Base-by-base conservation (phyloP, 78 protist species). In the Isochrysis galbana region DNA sequence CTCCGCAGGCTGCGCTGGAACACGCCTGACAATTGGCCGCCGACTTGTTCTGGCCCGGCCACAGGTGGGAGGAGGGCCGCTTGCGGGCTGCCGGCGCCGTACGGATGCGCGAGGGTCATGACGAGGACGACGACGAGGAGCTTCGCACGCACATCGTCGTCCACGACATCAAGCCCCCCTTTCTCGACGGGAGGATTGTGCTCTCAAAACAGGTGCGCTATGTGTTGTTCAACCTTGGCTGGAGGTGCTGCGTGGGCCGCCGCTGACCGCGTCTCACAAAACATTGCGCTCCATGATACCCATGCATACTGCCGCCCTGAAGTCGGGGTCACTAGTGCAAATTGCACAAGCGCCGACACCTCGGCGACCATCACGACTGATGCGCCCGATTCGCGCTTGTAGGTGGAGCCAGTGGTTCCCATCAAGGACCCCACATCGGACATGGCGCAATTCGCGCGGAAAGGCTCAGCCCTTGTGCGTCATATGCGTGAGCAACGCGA, bases 391-490 rank as follows among this genome's bases (percentile, higher is more conserved):
- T n/a, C n/a, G n/a, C n/a, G 97, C 0, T 93, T 86, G 93, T 97
- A 95, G 93, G 93, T 78, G 45, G 93, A 93, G 25, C 96, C 96
- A 0, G 96, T 97, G 32, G 48, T 91, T 45, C 96, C 98, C 0
- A 98, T 99, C 41, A 67, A 70, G 46, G 99, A 99, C 93, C 96
- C 96, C 0, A 96, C 97, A 26, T 90, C 96, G 0, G 99, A 99
- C 88, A 44, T 99, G 83, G 99, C 98, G 0, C 82, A 80, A 7
- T 32, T 95, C 39, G 22, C 89, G 42, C 70, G 34, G 54, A 72
- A 46, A 74, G 87, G 80, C 34, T 91, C 89, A 22, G 29, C 1
- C 21, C 61, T 54, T 17, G 11, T 91, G 54, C 93, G 89, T 39
- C 48, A 86, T 19, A 17, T 38, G 55, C 91, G 94, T 26, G 91